These are phyloP conservation scores for Plectranthus barbatus DNA, from an alignment of 257 asterid genomes.

Conservation along the genomic window DNA sequence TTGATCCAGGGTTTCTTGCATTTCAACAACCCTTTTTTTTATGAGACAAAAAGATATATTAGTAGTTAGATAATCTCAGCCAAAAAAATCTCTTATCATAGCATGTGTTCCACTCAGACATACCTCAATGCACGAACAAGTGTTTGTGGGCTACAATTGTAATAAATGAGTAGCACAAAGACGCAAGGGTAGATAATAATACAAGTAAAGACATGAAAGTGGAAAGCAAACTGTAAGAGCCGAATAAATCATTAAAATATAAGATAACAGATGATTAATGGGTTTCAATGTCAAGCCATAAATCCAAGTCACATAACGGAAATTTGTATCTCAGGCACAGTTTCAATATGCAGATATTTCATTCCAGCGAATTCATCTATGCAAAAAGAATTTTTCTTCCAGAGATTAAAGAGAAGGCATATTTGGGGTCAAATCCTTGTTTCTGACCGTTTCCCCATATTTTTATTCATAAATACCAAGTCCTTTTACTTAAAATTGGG, in stretches of 20 bases:
- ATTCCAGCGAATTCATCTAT: neutral
- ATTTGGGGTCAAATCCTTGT: too few species aligned
- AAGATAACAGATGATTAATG: neutral
- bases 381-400: neutral
- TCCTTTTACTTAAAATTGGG: too few species aligned
- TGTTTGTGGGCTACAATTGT: conserved; percentile 81
- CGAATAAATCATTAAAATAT: neutral
- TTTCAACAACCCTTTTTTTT: conserved; percentile 81
- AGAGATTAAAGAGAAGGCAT: too few species aligned
- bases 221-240: neutral
- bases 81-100: conserved; percentile 8
- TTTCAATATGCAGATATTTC: neutral
- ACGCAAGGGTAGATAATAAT: neutral
- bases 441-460: too few species aligned
- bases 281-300: neutral
- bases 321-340: neutral
- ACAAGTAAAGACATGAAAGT: neutral
- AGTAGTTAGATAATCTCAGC: conserved; percentile 22
- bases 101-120: conserved; percentile 21
- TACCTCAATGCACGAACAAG: conserved; percentile 98
- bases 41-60: conserved; percentile 9
- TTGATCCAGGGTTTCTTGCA: conserved; percentile 96
- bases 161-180: conserved; percentile 19
- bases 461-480: too few species aligned
- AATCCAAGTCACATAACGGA: neutral